These are phyloP conservation scores for Neopestalotiopsis sp. DNA, from an alignment of 2,329 filamentous ascomycete species.

Conservation along the genomic window DNA sequence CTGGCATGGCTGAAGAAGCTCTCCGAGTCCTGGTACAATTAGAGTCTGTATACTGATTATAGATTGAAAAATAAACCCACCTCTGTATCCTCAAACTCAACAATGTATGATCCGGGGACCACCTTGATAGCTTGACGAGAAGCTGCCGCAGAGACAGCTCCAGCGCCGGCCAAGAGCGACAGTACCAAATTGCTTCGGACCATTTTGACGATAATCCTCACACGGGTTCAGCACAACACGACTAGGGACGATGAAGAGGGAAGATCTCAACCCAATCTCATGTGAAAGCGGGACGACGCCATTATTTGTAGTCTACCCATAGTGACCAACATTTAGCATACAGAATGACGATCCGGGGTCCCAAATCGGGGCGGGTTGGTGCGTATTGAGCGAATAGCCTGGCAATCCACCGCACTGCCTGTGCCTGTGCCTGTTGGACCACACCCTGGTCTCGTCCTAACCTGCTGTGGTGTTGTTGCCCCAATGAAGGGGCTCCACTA, in stretches of 20 bases:
- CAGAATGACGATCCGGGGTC: slow-evolving; percentile 10
- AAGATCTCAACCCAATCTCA: slow-evolving; percentile 14
- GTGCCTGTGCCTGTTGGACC: not conserved
- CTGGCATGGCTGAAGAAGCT: slow-evolving; percentile 43
- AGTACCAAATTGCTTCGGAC: slow-evolving; percentile 31
- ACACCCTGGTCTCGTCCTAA: too few species aligned
- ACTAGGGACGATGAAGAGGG: slow-evolving; percentile 19
- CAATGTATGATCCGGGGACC: slow-evolving; percentile 55
- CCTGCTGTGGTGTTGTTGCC: not conserved
- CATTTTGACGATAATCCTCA: slow-evolving; percentile 24
- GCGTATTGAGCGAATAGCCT: not conserved
- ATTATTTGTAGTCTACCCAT: slow-evolving; percentile 27
- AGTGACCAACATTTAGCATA: not conserved
- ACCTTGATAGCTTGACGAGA: not conserved
- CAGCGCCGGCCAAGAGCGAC: slow-evolving; percentile 32
- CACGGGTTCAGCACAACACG: slow-evolving; percentile 12
- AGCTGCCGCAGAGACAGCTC: slow-evolving; percentile 12
- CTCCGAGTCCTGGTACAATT: slow-evolving; percentile 41
- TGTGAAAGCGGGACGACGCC: slow-evolving; percentile 18
- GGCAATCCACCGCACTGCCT: not conserved
- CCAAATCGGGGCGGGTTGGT: not conserved
- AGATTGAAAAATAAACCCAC: slow-evolving; percentile 36
- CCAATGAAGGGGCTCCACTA: not conserved
- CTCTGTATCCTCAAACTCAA: slow-evolving; percentile 56
- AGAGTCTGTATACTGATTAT: not conserved